Conservation (phyloP, 441 rosid species). For the Populus hybrid region DNA sequence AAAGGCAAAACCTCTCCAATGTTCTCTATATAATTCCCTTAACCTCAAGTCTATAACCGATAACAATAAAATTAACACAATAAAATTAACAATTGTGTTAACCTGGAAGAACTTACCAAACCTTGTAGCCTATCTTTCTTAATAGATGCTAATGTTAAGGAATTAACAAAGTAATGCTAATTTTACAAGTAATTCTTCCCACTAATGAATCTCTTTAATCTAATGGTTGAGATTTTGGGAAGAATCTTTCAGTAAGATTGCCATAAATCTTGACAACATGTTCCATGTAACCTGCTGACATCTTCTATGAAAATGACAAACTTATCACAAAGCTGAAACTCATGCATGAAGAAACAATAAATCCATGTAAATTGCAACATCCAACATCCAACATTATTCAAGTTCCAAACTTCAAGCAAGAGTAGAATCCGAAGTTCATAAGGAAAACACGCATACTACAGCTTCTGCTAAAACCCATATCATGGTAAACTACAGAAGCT, state of each 20-base stretch:
- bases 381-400: neutral
- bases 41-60: neutral
- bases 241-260: neutral
- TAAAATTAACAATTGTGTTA: neutral
- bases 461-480: neutral
- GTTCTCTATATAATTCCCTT: no score
- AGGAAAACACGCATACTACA: neutral
- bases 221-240: neutral
- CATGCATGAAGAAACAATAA: neutral
- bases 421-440: neutral
- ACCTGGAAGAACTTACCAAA: neutral
- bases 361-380: neutral
- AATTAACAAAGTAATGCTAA: neutral
- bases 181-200: neutral
- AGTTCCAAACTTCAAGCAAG: neutral
- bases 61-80: neutral
- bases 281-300: neutral
- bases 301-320: neutral
- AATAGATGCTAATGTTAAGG: neutral
- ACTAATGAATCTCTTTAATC: neutral
- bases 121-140: neutral
- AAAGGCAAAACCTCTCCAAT: no score
- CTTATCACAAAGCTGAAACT: neutral
- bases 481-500: neutral
- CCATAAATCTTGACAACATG: neutral